Base-by-base conservation (phyloP, 2,329 filamentous ascomycete genomes). In the Exophiala dermatitidis region DNA sequence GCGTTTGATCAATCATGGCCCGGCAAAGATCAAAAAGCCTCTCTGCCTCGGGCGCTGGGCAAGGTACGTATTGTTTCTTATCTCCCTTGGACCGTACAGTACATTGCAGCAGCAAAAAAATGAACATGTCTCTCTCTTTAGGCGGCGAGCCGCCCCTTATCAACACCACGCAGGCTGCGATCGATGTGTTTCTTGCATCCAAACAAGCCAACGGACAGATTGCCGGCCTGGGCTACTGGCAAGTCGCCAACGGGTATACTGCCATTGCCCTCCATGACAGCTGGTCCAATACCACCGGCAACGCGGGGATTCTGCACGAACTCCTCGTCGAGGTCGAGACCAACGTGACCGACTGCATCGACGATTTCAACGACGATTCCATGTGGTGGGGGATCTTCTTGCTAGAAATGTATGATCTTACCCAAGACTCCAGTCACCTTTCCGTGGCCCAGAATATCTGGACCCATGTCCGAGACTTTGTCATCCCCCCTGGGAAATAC, bases 331-430 rank as follows among this genome's bases (percentile, higher is more conserved):
- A 46, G 8, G 53, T 60, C n/a, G 50, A 53, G 30, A 36, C 38
- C 10, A 47, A 42, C n/a, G 41, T 47, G n/a, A 34, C 29, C 9
- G 44, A 57, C 12, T 60, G 54, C 29, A 56, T 60, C 50, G 54
- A 60, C 45, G 56, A 58, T 12, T 51, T 51, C 48, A 60, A 60
- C 37, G 58, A 60, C 44, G 58, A 60, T 41, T 53, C 48, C 36
- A 56, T 58, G 54, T 60, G 58, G 58, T 60, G 58, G 58, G 47
- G 50, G 8, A 56, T 60, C 9, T 52, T 52, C 29, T 30, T 49
- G 5, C n/a, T 60, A 30, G 56, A 58, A 29, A 43, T 52, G 41
- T 60, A 51, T 30, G 46, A 54, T 30, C 46, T 58, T 3, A 49
- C 50, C 2, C 43, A 42, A 8, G 36, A 56, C 29, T 19, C 44